These are phyloP conservation scores for Phytophthora palmivora DNA, from an alignment of 352 stramenopile species.

Conservation along the genomic window DNA sequence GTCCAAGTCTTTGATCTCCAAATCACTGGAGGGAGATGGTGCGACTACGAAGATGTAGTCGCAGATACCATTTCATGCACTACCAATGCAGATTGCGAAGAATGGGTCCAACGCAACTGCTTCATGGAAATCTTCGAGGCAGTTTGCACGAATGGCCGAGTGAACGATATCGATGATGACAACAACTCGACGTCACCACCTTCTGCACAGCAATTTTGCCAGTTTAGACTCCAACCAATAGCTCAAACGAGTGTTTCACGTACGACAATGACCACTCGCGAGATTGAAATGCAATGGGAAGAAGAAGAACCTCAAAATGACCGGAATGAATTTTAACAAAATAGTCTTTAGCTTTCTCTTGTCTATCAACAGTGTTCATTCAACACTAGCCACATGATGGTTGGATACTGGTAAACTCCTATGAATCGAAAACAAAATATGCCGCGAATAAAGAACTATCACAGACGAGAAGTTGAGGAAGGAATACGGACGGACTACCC, in stretches of 20 bases:
- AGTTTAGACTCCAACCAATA: slow-evolving; percentile 41
- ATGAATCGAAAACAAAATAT: no score
- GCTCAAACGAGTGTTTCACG: slow-evolving; percentile 31
- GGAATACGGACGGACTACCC: no score
- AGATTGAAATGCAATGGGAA: slow-evolving; percentile 26
- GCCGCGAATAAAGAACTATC: no score
- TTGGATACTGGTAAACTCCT: no score
- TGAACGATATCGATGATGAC: slow-evolving; percentile 8
- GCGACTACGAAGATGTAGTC: slow-evolving; percentile 51
- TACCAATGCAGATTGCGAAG: slow-evolving; percentile 44
- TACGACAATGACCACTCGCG: slow-evolving; percentile 38
- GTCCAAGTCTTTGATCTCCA: slow-evolving; percentile 67
- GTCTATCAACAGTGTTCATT: no score
- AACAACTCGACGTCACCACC: background rate
- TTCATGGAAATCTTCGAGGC: slow-evolving; percentile 74
- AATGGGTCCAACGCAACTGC: slow-evolving; percentile 58
- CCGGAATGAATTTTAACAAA: no score
- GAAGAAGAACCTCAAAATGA: slow-evolving; percentile 20
- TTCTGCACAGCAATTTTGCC: slow-evolving; percentile 30
- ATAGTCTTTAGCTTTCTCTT: no score
- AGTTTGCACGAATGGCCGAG: slow-evolving; percentile 33
- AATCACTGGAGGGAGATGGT: slow-evolving; percentile 67
- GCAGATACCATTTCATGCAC: slow-evolving; percentile 38
- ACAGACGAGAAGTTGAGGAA: no score
- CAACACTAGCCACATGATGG: no score